Evolutionary conservation across 768 basidiomycete genomes (phyloP), one percentile per base, ranked within the genome.

Genomic region (Boletus rufocinnamomeus): DNA sequence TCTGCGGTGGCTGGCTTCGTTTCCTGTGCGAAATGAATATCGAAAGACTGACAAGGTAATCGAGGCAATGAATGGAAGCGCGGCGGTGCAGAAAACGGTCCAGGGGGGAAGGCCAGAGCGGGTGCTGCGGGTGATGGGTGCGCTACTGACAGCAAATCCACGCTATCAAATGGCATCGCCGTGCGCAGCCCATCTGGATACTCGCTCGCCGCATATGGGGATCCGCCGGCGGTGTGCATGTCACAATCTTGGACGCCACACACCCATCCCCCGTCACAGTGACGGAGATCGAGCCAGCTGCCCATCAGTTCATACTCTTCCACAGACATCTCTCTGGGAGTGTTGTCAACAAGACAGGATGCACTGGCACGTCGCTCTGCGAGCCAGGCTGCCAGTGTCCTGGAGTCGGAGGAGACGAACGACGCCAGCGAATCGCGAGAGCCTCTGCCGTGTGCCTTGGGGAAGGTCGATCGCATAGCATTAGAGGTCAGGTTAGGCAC

Each of bases 271-370:
- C 55, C 60, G 37, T 64, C 61, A n/a, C 57, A 48, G 14, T 49
- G 60, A 46, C 59, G 54, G 21, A 66, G 58, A 59, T 74, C 71
- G 28, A 74, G 70, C 82, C 82, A 82, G 58, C 82, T 82, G 3
- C 82, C 82, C 52, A 61, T 66, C 37, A 72, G 69, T 59, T 83
- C 82, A 56, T 83, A 82, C 41, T 82, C 77, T 50, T 76, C 79
- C 40, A 82, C 61, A n/a, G 75, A 72, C 69, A 82, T 76, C 49
- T 71, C 70, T 30, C 66, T 65, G 8, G 61, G 65, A 34, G 63
- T 54, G 13, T 71, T 66, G 27, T 68, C 61, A 25, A 69, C 70
- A 54, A 62, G 59, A 32, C 72, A 69, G 30, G 66, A 52, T 47
- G 70, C 70, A 47, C 68, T 58, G 11, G 64, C 64, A 34, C 73